Evolutionary conservation across 2,329 filamentous ascomycete species (phyloP).

Genomic region (Aspergillus clavatus): DNA sequence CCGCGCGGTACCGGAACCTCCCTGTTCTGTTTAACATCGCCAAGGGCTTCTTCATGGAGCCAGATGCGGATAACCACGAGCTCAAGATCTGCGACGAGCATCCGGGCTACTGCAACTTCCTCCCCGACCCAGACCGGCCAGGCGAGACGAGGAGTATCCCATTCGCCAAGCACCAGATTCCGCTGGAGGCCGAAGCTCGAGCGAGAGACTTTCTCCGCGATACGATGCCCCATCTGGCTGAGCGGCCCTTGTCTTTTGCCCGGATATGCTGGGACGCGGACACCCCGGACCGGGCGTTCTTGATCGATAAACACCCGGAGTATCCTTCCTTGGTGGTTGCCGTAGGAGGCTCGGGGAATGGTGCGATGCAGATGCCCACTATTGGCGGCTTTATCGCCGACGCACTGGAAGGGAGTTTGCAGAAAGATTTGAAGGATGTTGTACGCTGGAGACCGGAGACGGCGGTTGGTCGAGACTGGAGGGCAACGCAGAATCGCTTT

Average conservation of each 20-base stretch:
- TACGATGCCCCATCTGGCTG: conserved; percentile 50
- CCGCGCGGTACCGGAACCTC: conserved; percentile 42
- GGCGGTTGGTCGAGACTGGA: conserved; percentile 44
- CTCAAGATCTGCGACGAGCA: conserved; percentile 49
- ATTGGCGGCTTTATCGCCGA: conserved; percentile 50
- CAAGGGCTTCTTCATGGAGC: conserved; percentile 48
- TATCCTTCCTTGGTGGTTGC: conserved; percentile 44
- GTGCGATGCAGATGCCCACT: conserved; percentile 50
- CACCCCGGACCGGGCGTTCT: conserved; percentile 50
- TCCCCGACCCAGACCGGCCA: conserved; percentile 19
- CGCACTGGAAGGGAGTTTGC: conserved; percentile 43
- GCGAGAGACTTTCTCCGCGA: conserved; percentile 48
- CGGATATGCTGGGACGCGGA: conserved; percentile 56
- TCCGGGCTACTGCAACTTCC: conserved; percentile 52
- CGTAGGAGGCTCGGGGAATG: conserved; percentile 50
- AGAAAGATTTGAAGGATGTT: conserved; percentile 39
- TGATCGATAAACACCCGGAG: conserved; percentile 49
- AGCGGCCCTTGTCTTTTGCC: conserved; percentile 47
- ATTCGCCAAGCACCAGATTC: conserved; percentile 42
- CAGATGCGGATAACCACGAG: conserved; percentile 38
- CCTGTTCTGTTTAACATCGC: conserved; percentile 49
- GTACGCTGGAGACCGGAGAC: conserved; percentile 52
- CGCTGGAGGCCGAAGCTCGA: conserved; percentile 44
- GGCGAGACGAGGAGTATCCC: conserved; percentile 35
- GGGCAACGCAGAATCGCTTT: conserved; percentile 46